Base-by-base conservation (phyloP, 2,329 filamentous ascomycete genomes). In the Samsoniella hepiali region DNA sequence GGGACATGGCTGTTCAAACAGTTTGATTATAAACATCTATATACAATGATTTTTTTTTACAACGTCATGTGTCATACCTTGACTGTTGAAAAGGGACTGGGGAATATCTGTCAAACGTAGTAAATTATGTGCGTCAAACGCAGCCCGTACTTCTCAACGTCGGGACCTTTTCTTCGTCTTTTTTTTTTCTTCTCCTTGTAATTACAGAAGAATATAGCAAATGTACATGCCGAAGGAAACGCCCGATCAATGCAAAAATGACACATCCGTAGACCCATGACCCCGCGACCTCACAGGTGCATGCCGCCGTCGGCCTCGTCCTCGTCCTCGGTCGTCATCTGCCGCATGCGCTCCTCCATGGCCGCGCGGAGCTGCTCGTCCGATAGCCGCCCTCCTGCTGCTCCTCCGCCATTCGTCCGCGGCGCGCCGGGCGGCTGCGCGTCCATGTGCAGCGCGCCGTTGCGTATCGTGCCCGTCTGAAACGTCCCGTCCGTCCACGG, bases 401-500 rank as follows among this genome's bases (percentile, higher is more conserved):
- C 56, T 3, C 45, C 40, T 11, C 29, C 47, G 45, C 66, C 68
- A 0, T 51, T 51, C 17, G 29, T 15, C 29, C 15, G 15, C 53
- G 34, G 9, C 27, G 27, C 13, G 34, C n/a, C 5, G 10, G n/a
- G 51, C 54, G 69, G 60, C 44, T 69, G 67, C 3, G 62, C 62
- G 68, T 83, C 78, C 71, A 84, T 76, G n/a, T 73, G 76, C 3
- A 84, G 67, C 68, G 81, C 75, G 31, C 82, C 82, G 64, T 79
- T 78, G 2, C 80, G 77, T 68, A 88, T 81, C 15, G 80, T 81
- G 10, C 86, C 86, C 1, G 81, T 84, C 71, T 85, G 82, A 69
- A 88, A 88, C 0, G 86, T 88, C 31, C 86, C 86, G 69, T 89
- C 86, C 34, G 72, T 78, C 86, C 86, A 88, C 0, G 86, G 79